Evolutionary conservation across 805 yeast species (phyloP), one percentile per base, ranked within the genome.

Genomic region (Kuraishia ogatae): DNA sequence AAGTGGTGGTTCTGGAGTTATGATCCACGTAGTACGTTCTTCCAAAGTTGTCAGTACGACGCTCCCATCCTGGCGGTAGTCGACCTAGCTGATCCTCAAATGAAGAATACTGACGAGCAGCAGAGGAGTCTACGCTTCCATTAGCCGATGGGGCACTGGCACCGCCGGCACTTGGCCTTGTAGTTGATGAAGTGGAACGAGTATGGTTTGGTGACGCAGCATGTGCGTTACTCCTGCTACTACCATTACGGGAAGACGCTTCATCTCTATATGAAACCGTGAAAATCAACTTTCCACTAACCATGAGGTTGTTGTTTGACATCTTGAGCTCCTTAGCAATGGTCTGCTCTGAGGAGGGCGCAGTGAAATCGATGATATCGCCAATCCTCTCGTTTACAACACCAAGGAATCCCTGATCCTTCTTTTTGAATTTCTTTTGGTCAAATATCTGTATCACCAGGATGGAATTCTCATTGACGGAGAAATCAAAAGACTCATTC

Each of bases 41-140:
- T 28, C 99, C 99, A 65, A 91, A 89, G 70, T 91, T 90, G 70
- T 94, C 99, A 1, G 98, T 92, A 72, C 99, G 82, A 63, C 99
- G 84, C 71, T 94, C 99, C 98, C 99, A 94, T 2, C 99, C 99
- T 6, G 97, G 90, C 2, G 99, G 99, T 61, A 94, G 78, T 66
- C 97, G 80, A 49, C 99, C 99, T 64, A 84, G 83, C 70, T 93
- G 98, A 72, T 94, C 99, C 72, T 94, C 99, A 69, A 94, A 94
- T 1, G 98, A 89, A 4, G 96, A 88, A 63, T 85, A 86, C 65
- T 86, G 96, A 64, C 91, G 81, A 61, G 43, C 43, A 35, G n/a
- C n/a, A n/a, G 35, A 28, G 35, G 43, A 35, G 43, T 35, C 43
- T 10, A 17, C 43, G 17, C 43, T 35, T 35, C 72, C 71, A 29